Base-by-base conservation (phyloP, 768 basidiomycete genomes). In the Auriscalpium vulgare region DNA sequence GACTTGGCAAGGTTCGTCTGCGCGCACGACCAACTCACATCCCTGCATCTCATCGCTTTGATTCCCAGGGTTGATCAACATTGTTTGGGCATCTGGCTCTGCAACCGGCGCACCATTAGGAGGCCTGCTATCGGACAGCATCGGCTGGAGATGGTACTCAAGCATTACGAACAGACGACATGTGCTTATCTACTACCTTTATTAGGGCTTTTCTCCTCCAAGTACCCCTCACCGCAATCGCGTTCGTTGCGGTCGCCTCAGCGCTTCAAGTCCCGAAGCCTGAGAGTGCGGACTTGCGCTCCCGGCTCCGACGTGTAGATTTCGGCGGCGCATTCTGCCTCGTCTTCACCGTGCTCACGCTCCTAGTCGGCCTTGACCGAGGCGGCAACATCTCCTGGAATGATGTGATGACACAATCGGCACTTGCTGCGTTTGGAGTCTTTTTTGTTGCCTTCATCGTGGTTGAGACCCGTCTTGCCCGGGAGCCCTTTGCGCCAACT, bases 71-170 rank as follows among this genome's bases (percentile, higher is more conserved):
- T 65, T 86, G 10, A 66, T 81, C 4, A 86, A 84, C 63, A 77
- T 85, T 35, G 74, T 85, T 3, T 85, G 74, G 56, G 79, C 83
- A 0, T 66, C 72, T 14, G 85, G 85, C 10, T 79, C 79, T 21
- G 76, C 79, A 1, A 70, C 73, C 0, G 85, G 85, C 10, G 83
- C 84, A 3, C 84, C 84, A 2, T 66, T 85, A 0, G 84, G 85
- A 10, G 84, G 85, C 6, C 74, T 80, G 43, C 68, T 88, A 3
- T 75, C 80, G 1, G 85, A 87, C 62, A 79, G 69, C 10, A 78
- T 85, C 44, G 84, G 84, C 5, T 87, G 85, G 85, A 68, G 84
- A 66, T 85, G 84, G 82, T 80, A 51, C 9, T 36, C 8, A 10
- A 11, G 29, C 29, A 29, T 7, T 29, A 2, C 29, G 7, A 29